These are phyloP conservation scores for Calonectria fujianensis DNA, from an alignment of 2,329 filamentous ascomycete species.

Conservation along the genomic window DNA sequence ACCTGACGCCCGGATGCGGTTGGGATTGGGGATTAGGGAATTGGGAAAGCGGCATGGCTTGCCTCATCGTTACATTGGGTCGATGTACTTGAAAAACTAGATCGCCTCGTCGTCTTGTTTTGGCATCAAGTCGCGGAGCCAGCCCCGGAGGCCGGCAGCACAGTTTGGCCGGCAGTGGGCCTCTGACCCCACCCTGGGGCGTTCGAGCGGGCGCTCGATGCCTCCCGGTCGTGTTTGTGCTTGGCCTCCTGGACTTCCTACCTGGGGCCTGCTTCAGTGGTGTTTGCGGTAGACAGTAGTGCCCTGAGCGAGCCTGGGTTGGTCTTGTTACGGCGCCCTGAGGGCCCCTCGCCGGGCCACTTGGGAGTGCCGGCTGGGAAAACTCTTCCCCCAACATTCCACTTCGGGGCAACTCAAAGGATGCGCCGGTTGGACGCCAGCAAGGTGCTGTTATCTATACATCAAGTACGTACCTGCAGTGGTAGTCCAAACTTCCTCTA, in stretches of 20 bases:
- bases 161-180: slow-evolving; percentile 47
- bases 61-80: slow-evolving; percentile 29
- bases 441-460: slow-evolving; percentile 45
- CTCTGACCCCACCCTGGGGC: slow-evolving; percentile 38
- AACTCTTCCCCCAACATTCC: slow-evolving; percentile 58
- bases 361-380: slow-evolving; percentile 50
- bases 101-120: slow-evolving; percentile 32
- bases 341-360: slow-evolving; percentile 53
- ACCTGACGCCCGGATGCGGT: slow-evolving; percentile 50
- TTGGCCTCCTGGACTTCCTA: neutral
- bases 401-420: slow-evolving; percentile 55
- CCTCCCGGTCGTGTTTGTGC: slow-evolving; percentile 16
- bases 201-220: slow-evolving; percentile 37
- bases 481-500: slow-evolving; percentile 10
- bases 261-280: slow-evolving; percentile 21
- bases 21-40: slow-evolving; percentile 27
- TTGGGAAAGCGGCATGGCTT: slow-evolving; percentile 39
- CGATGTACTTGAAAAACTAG: slow-evolving; percentile 32
- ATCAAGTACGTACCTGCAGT: slow-evolving; percentile 8
- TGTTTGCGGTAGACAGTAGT: slow-evolving; percentile 33
- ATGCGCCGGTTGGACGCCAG: slow-evolving; percentile 51
- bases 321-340: slow-evolving; percentile 40
- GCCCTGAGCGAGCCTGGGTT: slow-evolving; percentile 40
- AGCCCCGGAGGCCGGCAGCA: slow-evolving; percentile 44
- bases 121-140: slow-evolving; percentile 24